Evolutionary conservation across 2,329 filamentous ascomycete species (phyloP), one percentile per base, ranked within the genome.

Genomic region (Botrytis pseudocinerea): DNA sequence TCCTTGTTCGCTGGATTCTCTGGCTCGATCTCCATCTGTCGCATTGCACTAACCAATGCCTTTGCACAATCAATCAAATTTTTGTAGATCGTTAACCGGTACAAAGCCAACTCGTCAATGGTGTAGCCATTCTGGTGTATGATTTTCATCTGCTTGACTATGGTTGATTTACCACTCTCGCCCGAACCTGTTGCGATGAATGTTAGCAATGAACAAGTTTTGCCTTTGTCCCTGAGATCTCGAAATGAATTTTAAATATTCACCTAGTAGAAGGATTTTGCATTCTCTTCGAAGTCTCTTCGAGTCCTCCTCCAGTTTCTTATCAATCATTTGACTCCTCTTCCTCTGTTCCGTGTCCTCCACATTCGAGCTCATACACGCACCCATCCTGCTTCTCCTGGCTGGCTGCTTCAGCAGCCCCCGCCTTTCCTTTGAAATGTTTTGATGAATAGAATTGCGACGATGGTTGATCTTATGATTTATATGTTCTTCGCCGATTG

Each of bases 91-190:
- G 96, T 98, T 75, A 97, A 90, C 74, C 96, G 92, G 85, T 98
- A 98, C 82, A 97, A 92, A 80, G 92, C 92, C 68, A 98, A 87
- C 83, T 99, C 96, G 79, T 98, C 95, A 78, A 94, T 90, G 18
- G 93, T 95, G 84, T 99, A 99, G 75, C 96, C 96, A 84, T 98
- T 97, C 80, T 98, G 92, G 81, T 99, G 96, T 81, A 99, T 98
- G 79, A 99, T 99, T 85, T 98, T 99, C 96, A 99, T 99, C 87
- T 99, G 96, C 84, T 99, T 99, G 78, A 99, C 96, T 80, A 99
- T 98, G 16, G 96, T 99, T 73, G 96, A 98, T 85, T 99, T 99
- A 78, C 96, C 96, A 83, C 95, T 98, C 85, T 99, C 96, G 77
- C 96, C 96, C 77, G 96, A 98, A 77, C 96, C 96, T 98, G 32